A percentile compares a stretch with the other conserved stretches of the same genome.
Evolutionary conservation across 2,329 filamentous ascomycete genomes (phyloP).

Genomic region (Aspergillus sp.): DNA sequence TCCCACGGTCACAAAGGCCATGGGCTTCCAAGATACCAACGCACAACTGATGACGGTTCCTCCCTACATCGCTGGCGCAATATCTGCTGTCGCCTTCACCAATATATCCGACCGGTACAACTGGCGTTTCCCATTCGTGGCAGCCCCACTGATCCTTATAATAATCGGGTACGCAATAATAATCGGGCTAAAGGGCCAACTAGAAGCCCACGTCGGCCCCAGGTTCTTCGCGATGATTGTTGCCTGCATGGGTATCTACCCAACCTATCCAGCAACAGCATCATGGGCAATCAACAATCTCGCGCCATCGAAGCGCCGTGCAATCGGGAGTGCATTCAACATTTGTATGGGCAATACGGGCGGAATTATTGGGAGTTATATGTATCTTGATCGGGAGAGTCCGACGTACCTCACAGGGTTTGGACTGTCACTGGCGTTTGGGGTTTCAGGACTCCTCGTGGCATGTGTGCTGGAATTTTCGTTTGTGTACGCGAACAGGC

Average conservation of each 20-base stretch:
- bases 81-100: constrained; percentile 23
- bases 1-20: constrained; percentile 60
- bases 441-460: constrained; percentile 20
- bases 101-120: constrained; percentile 24
- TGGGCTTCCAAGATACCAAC: constrained; percentile 52
- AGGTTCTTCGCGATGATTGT: too few relatives aligned
- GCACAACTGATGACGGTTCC: constrained; percentile 67
- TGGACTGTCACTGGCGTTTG: constrained; percentile 30
- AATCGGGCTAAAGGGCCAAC: too few relatives aligned
- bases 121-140: constrained; percentile 27
- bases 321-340: constrained; percentile 35
- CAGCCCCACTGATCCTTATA: constrained; percentile 18
- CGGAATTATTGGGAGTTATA: constrained; percentile 38
- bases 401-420: constrained; percentile 34
- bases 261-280: too few relatives aligned
- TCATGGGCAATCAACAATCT: constrained; percentile 28
- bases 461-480: constrained; percentile 24
- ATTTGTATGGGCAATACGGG: constrained; percentile 37
- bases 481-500: too few relatives aligned
- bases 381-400: constrained; percentile 32
- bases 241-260: too few relatives aligned
- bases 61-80: constrained; percentile 50
- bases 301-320: too few relatives aligned
- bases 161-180: too few relatives aligned
- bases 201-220: too few relatives aligned